phyloP scores from a whole-genome alignment of 768 basidiomycete genomes.

The Scleroderma citrinum region DNA sequence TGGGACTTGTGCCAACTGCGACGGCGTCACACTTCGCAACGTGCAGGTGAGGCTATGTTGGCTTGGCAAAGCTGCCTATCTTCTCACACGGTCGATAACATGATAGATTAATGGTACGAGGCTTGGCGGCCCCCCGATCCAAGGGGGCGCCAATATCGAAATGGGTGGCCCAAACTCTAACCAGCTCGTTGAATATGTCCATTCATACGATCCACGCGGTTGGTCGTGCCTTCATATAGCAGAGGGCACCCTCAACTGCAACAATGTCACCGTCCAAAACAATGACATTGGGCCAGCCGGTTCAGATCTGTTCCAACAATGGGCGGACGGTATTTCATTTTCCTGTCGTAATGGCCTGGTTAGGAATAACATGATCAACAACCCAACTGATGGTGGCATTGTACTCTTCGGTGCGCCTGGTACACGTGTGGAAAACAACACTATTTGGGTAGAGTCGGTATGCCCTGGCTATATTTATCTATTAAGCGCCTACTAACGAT shows the following conservation, averaged over 20 bases:
- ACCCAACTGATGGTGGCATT: conserved; percentile 76
- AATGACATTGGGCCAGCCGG: conserved; percentile 84
- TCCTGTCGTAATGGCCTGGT: conserved; percentile 59
- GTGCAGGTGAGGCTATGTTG: conserved; percentile 46
- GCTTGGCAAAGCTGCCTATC: neutral
- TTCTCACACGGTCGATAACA: neutral
- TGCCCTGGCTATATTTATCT: conserved; percentile 16
- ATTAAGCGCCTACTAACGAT: neutral
- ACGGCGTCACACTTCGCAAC: conserved; percentile 59
- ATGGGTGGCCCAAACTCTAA: conserved; percentile 71
- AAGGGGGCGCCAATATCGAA: conserved; percentile 76
- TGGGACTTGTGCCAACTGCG: conserved; percentile 56
- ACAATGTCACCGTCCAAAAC: conserved; percentile 60
- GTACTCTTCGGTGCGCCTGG: conserved; percentile 76
- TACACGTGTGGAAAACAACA: conserved; percentile 68
- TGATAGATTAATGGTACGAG: conserved; percentile 70
- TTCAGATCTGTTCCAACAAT: conserved; percentile 55
- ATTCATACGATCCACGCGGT: conserved; percentile 67
- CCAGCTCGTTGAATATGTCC: conserved; percentile 75
- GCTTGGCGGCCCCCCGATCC: conserved; percentile 41
- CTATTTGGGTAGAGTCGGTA: conserved; percentile 65
- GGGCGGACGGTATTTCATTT: conserved; percentile 81
- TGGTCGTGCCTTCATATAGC: conserved; percentile 81
- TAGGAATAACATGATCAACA: conserved; percentile 63
- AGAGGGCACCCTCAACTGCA: conserved; percentile 64